phyloP scores from a whole-genome alignment of 2,329 filamentous ascomycete species.

The Alternaria gaisen region DNA sequence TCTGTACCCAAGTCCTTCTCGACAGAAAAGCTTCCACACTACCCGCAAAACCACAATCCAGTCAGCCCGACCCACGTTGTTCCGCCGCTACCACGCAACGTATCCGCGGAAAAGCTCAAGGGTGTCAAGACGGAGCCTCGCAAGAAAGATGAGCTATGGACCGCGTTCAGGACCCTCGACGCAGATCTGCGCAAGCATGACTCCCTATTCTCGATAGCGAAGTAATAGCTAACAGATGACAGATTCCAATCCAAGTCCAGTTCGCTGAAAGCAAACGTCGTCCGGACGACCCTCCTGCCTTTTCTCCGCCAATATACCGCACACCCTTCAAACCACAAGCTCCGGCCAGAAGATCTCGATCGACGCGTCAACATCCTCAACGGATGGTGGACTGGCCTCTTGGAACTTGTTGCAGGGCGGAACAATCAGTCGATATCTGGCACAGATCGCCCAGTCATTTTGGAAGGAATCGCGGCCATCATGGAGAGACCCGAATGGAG shows the following conservation, averaged over 20 bases:
- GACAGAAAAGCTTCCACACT: constrained; percentile 55
- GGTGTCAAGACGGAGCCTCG: constrained; percentile 53
- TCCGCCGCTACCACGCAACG: constrained; percentile 54
- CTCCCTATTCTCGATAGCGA: background rate
- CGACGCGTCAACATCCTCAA: constrained; percentile 80
- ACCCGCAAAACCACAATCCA: constrained; percentile 44
- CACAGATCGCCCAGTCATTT: constrained; percentile 80
- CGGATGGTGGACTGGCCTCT: constrained; percentile 86
- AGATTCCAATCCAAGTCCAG: constrained; percentile 78
- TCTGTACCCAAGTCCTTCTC: constrained; percentile 59
- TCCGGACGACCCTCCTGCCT: constrained; percentile 76
- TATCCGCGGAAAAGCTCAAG: constrained; percentile 54
- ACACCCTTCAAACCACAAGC: constrained; percentile 70
- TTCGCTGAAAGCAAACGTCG: constrained; percentile 76
- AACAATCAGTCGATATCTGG: constrained; percentile 81
- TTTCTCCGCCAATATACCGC: constrained; percentile 76
- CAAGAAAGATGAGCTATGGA: constrained; percentile 76
- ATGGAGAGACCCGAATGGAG: constrained; percentile 94
- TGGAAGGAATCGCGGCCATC: constrained; percentile 80
- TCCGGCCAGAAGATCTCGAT: constrained; percentile 84
- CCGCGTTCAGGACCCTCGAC: constrained; percentile 72
- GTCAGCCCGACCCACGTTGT: constrained; percentile 47
- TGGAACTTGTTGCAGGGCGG: constrained; percentile 82
- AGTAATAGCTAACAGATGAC: constrained; percentile 15
- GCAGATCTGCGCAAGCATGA: constrained; percentile 72